Base-by-base conservation (phyloP, 2,329 filamentous ascomycete genomes). In the Venturia oleaginea region DNA sequence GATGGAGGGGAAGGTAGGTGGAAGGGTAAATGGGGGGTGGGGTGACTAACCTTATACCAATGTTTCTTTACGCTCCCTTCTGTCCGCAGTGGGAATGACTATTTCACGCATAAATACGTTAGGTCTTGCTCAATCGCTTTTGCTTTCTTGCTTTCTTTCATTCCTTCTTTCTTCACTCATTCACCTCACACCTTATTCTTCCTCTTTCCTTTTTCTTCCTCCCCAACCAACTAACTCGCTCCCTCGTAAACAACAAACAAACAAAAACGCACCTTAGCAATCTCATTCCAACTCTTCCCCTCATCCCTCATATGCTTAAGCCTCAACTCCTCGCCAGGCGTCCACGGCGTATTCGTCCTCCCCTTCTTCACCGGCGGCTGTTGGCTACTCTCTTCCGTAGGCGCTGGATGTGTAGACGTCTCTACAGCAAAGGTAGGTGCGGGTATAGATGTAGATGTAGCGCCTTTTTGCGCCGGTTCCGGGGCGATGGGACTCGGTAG, bases 11-110 rank as follows among this genome's bases (percentile, higher is more conserved):
- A n/a, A n/a, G n/a, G n/a, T n/a, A n/a, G n/a, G n/a, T n/a, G n/a
- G n/a, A n/a, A n/a, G n/a, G n/a, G n/a, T n/a, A n/a, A n/a, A n/a
- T n/a, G n/a, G 38, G 38, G 38, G 38, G 38, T 57, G 27, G 32
- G n/a, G 27, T 65, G 40, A 40, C 64, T 59, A 11, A 91, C 91
- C 84, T 97, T 97, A 78, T 99, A 97, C 93, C 94, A 99, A 76
- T 99, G 94, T 79, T 97, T 99, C 83, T 97, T 99, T 27, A 99
- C 94, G 72, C 92, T 97, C 8, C 94, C 94, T 78, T 99, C 94
- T 51, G 94, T 99, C 71, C 94, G 84, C 30, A 86, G 87, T 13
- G 94, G 93, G 74, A 99, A 99, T 2, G 90, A 92, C 90, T 95
- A 69, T 42, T 19, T 13, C 57, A 10, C 27, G 15, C 55, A 22